These are phyloP conservation scores for Malassezia pachydermatis DNA, from an alignment of 1,284 basidiomycete species.

Conservation along the genomic window DNA sequence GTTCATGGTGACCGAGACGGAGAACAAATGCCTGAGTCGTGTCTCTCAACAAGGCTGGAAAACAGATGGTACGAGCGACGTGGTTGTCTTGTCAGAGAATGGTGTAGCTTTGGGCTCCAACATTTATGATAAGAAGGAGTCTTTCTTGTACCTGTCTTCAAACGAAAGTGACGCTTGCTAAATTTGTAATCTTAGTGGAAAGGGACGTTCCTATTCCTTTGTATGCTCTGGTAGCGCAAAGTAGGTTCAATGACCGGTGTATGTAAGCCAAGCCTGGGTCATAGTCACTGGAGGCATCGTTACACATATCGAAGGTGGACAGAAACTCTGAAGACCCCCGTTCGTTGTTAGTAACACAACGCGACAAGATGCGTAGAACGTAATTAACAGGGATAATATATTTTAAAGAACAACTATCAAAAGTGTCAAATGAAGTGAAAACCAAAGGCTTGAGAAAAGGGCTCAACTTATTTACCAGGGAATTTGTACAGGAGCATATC, in stretches of 20 bases:
- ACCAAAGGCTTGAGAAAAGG: too few species aligned
- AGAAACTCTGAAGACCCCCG: too few species aligned
- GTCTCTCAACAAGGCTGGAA: slow-evolving; percentile 9
- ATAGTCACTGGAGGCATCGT: too few species aligned
- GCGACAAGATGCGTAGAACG: too few species aligned
- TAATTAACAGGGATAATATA: not conserved
- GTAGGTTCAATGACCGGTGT: not conserved
- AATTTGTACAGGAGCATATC: too few species aligned
- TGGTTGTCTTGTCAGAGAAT: slow-evolving; percentile 5
- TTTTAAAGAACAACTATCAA: not conserved
- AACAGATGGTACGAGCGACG: slow-evolving; percentile 6
- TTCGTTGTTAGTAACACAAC: too few species aligned
- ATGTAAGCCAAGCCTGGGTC: not conserved
- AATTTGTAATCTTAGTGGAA: not conserved
- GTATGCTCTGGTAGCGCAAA: not conserved
- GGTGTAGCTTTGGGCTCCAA: not conserved
- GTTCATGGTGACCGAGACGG: slow-evolving; percentile 4
- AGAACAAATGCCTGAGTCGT: not conserved
- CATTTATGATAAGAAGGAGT: not conserved
- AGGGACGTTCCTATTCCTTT: not conserved
- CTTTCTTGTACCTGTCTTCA: not conserved
- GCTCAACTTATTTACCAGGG: too few species aligned
- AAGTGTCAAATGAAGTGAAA: too few species aligned
- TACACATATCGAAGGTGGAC: too few species aligned
- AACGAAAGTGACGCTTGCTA: not conserved